Percentiles rank a stretch among this genome's conserved stretches.
Conservation (phyloP, 2,329 filamentous ascomycete genomes). For the Metarhizium brunneum region DNA sequence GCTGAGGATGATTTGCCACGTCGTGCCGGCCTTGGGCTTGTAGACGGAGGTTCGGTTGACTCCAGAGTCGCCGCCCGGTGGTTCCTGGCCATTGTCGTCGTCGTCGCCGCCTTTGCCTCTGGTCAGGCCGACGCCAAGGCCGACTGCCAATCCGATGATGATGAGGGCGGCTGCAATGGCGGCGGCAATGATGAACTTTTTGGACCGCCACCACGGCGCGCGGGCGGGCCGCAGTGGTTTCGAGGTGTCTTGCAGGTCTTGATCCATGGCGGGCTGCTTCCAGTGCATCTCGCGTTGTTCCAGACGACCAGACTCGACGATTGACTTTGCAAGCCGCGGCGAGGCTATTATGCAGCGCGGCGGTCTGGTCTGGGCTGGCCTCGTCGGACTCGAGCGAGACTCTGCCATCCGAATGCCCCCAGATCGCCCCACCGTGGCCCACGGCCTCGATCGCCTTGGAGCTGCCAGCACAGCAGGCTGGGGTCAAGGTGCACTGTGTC, state of each 20-base stretch:
- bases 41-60: constrained; percentile 13
- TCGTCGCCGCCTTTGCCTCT: constrained; percentile 4
- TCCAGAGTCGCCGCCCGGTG: background rate
- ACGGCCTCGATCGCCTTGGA: too few relatives aligned
- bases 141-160: constrained; percentile 39
- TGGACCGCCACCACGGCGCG: background rate
- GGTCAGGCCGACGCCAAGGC: constrained; percentile 46
- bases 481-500: too few relatives aligned
- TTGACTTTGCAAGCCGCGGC: too few relatives aligned
- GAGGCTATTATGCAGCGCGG: too few relatives aligned
- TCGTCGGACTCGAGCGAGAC: too few relatives aligned
- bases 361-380: too few relatives aligned
- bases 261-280: background rate
- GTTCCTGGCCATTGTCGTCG: background rate
- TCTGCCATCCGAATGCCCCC: too few relatives aligned
- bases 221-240: background rate
- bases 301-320: too few relatives aligned
- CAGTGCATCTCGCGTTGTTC: too few relatives aligned
- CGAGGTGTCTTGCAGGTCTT: background rate
- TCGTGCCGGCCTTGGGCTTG: constrained; percentile 27
- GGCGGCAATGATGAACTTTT: background rate
- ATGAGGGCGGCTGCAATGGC: constrained; percentile 9
- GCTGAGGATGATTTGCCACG: constrained; percentile 54
- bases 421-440: too few relatives aligned
- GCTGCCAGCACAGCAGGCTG: too few relatives aligned